These are phyloP conservation scores for Pyrenopolyporus hunteri DNA, from an alignment of 495 filamentous ascomycete species.

Conservation along the genomic window DNA sequence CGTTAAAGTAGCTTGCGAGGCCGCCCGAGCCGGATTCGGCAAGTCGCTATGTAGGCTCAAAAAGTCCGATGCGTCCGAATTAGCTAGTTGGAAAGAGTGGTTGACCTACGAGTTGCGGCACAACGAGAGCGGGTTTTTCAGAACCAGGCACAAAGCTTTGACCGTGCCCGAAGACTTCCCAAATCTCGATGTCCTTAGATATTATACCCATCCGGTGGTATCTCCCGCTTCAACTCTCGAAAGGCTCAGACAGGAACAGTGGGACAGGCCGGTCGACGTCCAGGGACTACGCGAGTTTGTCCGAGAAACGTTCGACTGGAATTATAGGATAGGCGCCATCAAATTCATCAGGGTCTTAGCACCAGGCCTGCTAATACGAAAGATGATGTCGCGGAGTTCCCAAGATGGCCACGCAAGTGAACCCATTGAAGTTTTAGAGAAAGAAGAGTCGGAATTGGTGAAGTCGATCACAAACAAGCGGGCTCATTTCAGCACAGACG, in stretches of 20 bases:
- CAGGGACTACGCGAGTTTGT: constrained; percentile 72
- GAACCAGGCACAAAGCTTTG: constrained; percentile 72
- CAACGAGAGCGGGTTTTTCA: constrained; percentile 85
- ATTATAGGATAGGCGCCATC: constrained; percentile 72
- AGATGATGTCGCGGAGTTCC: constrained; percentile 56
- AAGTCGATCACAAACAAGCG: constrained; percentile 68
- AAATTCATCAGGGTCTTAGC: constrained; percentile 85
- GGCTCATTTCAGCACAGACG: constrained; percentile 74
- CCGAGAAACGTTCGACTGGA: constrained; percentile 85
- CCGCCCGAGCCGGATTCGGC: constrained; percentile 88
- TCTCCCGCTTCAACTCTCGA: constrained; percentile 67
- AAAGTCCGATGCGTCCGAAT: constrained; percentile 54
- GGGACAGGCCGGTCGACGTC: constrained; percentile 71
- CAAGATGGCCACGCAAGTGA: constrained; percentile 23
- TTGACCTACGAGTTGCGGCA: constrained; percentile 76
- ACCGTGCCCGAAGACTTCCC: constrained; percentile 84
- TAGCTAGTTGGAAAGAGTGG: constrained; percentile 75
- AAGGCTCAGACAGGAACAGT: constrained; percentile 61
- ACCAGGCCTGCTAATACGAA: constrained; percentile 73
- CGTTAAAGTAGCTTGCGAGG: constrained; percentile 84
- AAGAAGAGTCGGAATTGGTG: constrained; percentile 58
- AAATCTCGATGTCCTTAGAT: constrained; percentile 75
- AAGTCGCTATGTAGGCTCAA: constrained; percentile 70
- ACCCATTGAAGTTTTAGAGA: constrained; percentile 50
- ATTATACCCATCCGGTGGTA: constrained; percentile 84